Conservation (phyloP, 257 asterid species). For the Solanum arcanum region DNA sequence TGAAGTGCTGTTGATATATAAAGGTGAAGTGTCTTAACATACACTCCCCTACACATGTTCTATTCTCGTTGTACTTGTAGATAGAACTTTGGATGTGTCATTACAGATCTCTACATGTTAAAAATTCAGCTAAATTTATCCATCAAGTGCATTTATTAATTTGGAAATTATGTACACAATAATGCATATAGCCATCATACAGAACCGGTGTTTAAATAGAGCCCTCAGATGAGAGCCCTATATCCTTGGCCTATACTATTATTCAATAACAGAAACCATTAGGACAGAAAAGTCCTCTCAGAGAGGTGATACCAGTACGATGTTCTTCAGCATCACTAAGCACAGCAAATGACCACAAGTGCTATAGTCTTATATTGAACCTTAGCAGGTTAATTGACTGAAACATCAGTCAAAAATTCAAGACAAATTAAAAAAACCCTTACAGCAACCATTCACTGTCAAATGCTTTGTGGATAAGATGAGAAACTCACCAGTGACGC, state of each 20-base stretch:
- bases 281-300: neutral
- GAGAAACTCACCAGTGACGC: conserved; percentile 50
- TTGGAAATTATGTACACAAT: neutral
- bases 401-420: neutral
- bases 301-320: neutral
- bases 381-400: neutral
- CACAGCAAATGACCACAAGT: neutral
- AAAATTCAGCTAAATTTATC: neutral
- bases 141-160: neutral
- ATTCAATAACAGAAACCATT: neutral
- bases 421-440: neutral
- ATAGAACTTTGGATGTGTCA: neutral
- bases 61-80: neutral
- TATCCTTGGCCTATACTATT: neutral
- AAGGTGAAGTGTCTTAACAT: neutral
- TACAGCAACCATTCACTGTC: neutral
- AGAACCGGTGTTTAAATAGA: neutral
- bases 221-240: neutral
- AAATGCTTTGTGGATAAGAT: neutral
- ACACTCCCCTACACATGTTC: neutral
- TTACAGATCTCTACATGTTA: neutral
- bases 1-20: neutral
- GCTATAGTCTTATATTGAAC: neutral
- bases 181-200: neutral
- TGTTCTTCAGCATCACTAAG: neutral